Conservation (phyloP, 495 filamentous ascomycete species). For the Eremomyces bilateralis region DNA sequence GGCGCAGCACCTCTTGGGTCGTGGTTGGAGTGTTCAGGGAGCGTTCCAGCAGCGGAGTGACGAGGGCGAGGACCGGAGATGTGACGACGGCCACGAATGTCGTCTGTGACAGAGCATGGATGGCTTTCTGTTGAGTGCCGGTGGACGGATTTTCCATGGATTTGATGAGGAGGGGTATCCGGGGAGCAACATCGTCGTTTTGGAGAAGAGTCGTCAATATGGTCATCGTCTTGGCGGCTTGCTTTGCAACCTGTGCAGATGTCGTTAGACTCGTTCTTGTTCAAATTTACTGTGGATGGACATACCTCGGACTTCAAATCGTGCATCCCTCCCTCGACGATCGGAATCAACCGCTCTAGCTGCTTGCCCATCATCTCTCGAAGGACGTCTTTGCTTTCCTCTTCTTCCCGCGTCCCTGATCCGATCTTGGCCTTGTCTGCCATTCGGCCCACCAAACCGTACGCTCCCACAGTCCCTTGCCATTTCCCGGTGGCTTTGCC, state of each 20-base stretch:
- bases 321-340: conserved; percentile 87
- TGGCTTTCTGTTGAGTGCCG: conserved; percentile 79
- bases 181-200: conserved; percentile 89
- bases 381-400: conserved; percentile 65
- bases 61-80: conserved; percentile 90
- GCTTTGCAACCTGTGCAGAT: conserved; percentile 38
- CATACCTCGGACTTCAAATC: conserved; percentile 73
- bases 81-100: conserved; percentile 95
- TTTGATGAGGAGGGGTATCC: conserved; percentile 82
- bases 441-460: conserved; percentile 66
- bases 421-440: conserved; percentile 80
- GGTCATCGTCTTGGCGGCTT: conserved; percentile 75
- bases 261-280: not conserved
- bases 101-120: conserved; percentile 93
- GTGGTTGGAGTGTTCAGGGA: conserved; percentile 78
- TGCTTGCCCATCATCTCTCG: conserved; percentile 82
- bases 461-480: conserved; percentile 82
- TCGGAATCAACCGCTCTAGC: conserved; percentile 72
- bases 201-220: conserved; percentile 75
- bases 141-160: conserved; percentile 87
- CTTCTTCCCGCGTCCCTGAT: conserved; percentile 54
- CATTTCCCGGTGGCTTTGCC: conserved; percentile 70
- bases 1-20: conserved; percentile 81
- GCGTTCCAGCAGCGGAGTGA: conserved; percentile 86
- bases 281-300: too few relatives aligned